phyloP scores from a whole-genome alignment of 2,329 filamentous ascomycete genomes.

The Colletotrichum sp. region DNA sequence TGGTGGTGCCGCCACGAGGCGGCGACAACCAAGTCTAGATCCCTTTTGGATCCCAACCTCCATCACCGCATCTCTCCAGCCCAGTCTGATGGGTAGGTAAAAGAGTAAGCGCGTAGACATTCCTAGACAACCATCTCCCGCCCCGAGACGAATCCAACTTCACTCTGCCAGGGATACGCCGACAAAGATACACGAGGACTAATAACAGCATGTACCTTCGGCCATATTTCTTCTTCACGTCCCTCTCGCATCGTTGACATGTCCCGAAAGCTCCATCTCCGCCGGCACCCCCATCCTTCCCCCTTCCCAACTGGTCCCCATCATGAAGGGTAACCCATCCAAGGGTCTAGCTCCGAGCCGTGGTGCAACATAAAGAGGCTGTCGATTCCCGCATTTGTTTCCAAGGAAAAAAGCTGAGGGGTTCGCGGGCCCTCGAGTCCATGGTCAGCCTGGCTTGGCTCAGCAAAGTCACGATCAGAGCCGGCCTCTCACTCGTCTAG shows the following conservation, averaged over 20 bases:
- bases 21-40: neutral
- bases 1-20: neutral
- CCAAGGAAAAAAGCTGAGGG: neutral
- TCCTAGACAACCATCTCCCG: neutral
- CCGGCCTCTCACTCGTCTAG: neutral
- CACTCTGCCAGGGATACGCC: neutral
- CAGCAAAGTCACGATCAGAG: neutral
- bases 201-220: neutral
- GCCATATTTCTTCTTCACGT: slow-evolving; percentile 1
- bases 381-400: neutral
- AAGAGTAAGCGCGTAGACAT: neutral
- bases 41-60: neutral
- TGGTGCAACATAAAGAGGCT: neutral
- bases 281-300: neutral
- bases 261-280: neutral
- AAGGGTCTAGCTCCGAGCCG: neutral
- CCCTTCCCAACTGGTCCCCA: neutral
- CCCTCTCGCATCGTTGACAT: neutral
- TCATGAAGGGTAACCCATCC: neutral
- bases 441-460: neutral
- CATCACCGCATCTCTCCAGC: neutral
- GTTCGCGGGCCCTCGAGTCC: neutral
- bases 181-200: neutral
- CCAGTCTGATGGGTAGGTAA: neutral
- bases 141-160: neutral